phyloP scores from a whole-genome alignment of 306 rosid species.

The Ormosia emarginata region DNA sequence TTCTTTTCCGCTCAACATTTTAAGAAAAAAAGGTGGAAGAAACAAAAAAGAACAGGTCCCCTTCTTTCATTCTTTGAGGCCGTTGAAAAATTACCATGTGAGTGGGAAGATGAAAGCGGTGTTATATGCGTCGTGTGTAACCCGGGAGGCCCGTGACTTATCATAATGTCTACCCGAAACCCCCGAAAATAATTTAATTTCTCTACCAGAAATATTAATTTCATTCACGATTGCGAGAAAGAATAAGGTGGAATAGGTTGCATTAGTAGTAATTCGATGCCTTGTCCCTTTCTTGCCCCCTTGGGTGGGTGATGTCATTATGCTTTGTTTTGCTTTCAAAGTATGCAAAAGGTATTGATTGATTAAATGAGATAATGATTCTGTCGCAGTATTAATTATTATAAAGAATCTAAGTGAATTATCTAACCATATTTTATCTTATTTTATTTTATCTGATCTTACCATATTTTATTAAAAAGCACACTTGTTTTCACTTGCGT shows the following conservation, averaged over 20 bases:
- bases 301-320: neutral
- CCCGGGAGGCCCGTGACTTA: slow-evolving; percentile 24
- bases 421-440: neutral
- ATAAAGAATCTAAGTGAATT: neutral
- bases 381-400: neutral
- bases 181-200: neutral
- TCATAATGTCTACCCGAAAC: slow-evolving; percentile 10
- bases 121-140: neutral
- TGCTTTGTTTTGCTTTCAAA: neutral
- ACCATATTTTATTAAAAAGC: too few relatives aligned
- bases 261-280: neutral
- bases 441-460: too few relatives aligned
- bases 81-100: neutral
- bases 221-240: neutral
- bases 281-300: neutral
- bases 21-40: neutral
- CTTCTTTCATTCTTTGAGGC: neutral
- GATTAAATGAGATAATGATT: neutral
- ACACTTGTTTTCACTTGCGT: too few relatives aligned
- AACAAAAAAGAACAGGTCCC: neutral
- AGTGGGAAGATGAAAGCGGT: neutral
- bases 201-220: neutral
- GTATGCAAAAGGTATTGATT: neutral
- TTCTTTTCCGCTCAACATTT: neutral
- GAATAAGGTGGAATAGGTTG: neutral